A percentile compares a stretch with the other conserved stretches of the same genome.
phyloP scores from a whole-genome alignment of 371 early-diverging fungal species.

The Mucor indicus region DNA sequence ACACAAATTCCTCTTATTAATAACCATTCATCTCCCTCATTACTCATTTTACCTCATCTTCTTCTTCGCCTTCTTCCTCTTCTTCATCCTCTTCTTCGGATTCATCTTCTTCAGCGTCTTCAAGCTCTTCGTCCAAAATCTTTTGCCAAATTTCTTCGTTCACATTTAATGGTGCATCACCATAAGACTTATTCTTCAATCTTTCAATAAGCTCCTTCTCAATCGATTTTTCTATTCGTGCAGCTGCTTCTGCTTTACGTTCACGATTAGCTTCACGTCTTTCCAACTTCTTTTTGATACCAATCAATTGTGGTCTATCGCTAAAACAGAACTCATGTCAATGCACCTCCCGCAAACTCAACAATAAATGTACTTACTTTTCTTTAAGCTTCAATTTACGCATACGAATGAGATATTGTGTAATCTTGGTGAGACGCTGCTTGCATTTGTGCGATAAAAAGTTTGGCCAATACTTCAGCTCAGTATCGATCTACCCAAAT shows the following conservation, averaged over 20 bases:
- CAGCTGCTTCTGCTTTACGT: conserved; percentile 90
- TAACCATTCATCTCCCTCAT: not conserved
- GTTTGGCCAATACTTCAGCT: conserved; percentile 92
- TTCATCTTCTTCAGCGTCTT: conserved; percentile 73
- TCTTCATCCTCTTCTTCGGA: conserved; percentile 70
- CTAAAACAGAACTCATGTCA: conserved; percentile 2
- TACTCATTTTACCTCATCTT: conserved; percentile 42
- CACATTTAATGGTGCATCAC: conserved; percentile 88
- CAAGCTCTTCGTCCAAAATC: conserved; percentile 64
- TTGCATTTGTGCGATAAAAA: conserved; percentile 97
- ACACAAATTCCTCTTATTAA: not conserved
- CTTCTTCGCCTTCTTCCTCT: conserved; percentile 55
- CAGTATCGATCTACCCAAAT: conserved; percentile 80
- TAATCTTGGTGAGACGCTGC: conserved; percentile 96
- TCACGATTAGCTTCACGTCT: conserved; percentile 91
- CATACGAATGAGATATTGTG: conserved; percentile 96
- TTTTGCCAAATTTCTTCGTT: conserved; percentile 87
- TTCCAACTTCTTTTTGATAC: conserved; percentile 93
- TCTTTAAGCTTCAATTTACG: conserved; percentile 87
- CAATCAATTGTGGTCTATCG: conserved; percentile 74
- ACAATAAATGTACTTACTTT: conserved; percentile 38
- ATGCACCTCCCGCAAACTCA: not conserved
- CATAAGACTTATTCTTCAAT: conserved; percentile 90
- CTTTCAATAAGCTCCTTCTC: conserved; percentile 97
- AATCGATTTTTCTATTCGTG: conserved; percentile 93